Conservation (phyloP, 2,329 filamentous ascomycete species). For the Diaporthe eres region DNA sequence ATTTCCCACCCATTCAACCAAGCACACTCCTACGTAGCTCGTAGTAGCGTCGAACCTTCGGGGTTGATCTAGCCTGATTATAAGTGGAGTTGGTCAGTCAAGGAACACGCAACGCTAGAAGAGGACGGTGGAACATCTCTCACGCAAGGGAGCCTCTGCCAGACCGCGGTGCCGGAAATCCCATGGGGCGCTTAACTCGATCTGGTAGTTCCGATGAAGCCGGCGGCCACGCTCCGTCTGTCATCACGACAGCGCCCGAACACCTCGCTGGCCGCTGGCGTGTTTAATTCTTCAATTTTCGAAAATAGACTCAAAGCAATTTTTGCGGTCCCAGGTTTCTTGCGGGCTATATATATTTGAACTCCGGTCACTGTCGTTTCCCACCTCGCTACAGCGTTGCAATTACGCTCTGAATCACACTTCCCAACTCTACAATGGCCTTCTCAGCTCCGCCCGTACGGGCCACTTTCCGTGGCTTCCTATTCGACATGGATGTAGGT, state of each 20-base stretch:
- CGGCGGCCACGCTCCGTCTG: slow-evolving; percentile 16
- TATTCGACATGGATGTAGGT: slow-evolving; percentile 78
- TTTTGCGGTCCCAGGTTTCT: background rate
- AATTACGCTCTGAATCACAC: background rate
- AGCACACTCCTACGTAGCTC: too few species aligned
- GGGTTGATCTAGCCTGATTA: background rate
- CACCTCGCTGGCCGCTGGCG: background rate
- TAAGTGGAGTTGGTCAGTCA: slow-evolving; percentile 6
- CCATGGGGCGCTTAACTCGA: slow-evolving; percentile 15
- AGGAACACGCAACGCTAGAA: background rate
- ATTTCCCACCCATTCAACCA: background rate
- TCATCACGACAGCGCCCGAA: background rate
- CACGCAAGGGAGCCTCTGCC: background rate
- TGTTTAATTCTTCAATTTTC: slow-evolving; percentile 15
- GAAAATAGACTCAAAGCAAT: background rate
- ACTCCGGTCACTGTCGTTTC: background rate
- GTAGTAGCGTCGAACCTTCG: too few species aligned
- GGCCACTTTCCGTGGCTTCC: slow-evolving; percentile 67
- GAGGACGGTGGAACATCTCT: background rate
- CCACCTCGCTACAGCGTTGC: background rate
- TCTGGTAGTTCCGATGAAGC: slow-evolving; percentile 36
- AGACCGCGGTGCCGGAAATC: background rate
- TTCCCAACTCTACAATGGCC: slow-evolving; percentile 40
- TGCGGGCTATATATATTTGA: background rate
- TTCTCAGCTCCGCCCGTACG: slow-evolving; percentile 61